A percentile compares a stretch with the other conserved stretches of the same genome.
Evolutionary conservation across 106 monocot genomes (phyloP).

Genomic region (Alisma plantagoaquatica): DNA sequence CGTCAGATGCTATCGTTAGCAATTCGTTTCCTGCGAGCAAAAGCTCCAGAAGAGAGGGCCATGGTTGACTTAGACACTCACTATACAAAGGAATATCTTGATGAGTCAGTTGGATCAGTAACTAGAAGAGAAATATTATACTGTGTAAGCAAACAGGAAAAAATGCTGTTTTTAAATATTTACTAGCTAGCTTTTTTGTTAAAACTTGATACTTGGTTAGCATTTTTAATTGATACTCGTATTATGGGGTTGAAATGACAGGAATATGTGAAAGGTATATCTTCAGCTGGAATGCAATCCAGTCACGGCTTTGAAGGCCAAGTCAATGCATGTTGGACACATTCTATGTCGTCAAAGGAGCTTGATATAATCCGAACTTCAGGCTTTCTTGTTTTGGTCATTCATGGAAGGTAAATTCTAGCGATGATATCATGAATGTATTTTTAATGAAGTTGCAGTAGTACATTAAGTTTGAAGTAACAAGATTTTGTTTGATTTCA

Average conservation of each 20-base stretch:
- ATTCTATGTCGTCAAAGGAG: slow-evolving; percentile 70
- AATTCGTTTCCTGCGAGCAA: slow-evolving; percentile 81
- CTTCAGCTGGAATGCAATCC: slow-evolving; percentile 90
- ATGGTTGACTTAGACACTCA: slow-evolving; percentile 88
- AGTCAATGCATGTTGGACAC: slow-evolving; percentile 94
- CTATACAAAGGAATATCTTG: slow-evolving; percentile 95
- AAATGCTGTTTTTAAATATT: too few species aligned
- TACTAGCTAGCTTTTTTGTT: too few species aligned
- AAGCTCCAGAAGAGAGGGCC: slow-evolving; percentile 91
- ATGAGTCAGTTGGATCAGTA: slow-evolving; percentile 56
- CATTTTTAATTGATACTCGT: too few species aligned
- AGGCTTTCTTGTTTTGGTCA: slow-evolving; percentile 72
- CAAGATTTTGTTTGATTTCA: too few species aligned
- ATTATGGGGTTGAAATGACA: too few species aligned
- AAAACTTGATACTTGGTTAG: too few species aligned
- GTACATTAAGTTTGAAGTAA: too few species aligned
- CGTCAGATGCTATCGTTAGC: slow-evolving; percentile 68
- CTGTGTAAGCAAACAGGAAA: slow-evolving; percentile 61
- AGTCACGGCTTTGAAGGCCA: slow-evolving; percentile 88
- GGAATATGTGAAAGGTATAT: slow-evolving; percentile 91
- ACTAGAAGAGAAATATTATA: slow-evolving; percentile 75
- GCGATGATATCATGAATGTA: neutral
- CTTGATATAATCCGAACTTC: slow-evolving; percentile 58
- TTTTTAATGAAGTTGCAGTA: too few species aligned
- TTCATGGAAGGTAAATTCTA: slow-evolving; percentile 77